Conservation (phyloP, 441 rosid genomes). For the Adansonia madagascariensis region DNA sequence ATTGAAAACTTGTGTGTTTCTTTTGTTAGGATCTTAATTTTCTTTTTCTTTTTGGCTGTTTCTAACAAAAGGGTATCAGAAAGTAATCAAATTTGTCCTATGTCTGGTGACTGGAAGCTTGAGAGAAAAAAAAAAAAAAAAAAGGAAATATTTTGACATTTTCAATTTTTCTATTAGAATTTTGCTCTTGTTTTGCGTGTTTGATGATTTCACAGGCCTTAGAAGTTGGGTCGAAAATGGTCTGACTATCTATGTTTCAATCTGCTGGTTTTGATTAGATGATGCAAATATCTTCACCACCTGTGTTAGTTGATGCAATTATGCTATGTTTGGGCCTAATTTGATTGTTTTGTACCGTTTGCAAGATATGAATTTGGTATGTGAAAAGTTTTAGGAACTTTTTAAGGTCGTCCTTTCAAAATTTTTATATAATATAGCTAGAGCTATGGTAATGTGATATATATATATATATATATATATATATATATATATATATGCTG, state of each 20-base stretch:
- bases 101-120: conserved; percentile 5
- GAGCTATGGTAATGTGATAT: not conserved
- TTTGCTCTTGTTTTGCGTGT: not conserved
- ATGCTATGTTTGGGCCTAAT: not conserved
- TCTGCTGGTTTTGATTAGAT: conserved; percentile 6
- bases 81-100: not conserved
- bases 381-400: not conserved
- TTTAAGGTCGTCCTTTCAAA: not conserved
- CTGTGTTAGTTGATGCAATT: not conserved
- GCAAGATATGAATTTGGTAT: not conserved
- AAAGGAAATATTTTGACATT: not conserved
- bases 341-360: not conserved
- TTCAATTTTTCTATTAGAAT: not conserved
- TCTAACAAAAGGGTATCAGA: conserved; percentile 39
- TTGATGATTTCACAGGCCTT: not conserved
- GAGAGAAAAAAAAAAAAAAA: not conserved
- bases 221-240: not conserved
- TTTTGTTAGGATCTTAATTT: conserved; percentile 3
- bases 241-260: not conserved
- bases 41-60: conserved; percentile 12
- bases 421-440: not conserved
- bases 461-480: too few relatives aligned
- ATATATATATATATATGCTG: not conserved
- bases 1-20: not conserved
- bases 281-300: not conserved